Evolutionary conservation across 345 rosid species (phyloP), one percentile per base, ranked within the genome.

Genomic region (Dimocarpus longan): DNA sequence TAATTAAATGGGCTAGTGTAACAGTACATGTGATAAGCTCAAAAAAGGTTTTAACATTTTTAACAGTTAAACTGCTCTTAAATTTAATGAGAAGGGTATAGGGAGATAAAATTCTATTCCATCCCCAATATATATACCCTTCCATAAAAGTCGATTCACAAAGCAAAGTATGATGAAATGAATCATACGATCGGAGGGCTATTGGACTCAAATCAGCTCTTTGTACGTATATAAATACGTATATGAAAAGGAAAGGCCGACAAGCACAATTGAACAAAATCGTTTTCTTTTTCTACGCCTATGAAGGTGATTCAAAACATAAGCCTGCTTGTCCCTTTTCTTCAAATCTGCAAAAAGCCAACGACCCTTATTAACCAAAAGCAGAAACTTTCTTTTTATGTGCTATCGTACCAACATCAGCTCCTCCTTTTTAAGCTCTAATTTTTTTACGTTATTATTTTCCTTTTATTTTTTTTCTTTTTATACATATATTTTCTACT

Each of bases 261-360:
- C 90, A 81, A 80, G 76, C 83, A 78, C 79, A 80, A 84, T 85
- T 87, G 82, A 82, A 83, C 78, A 76, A 85, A 52, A 80, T 82
- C 84, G 26, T 81, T 86, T 77, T 79, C 68, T 77, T 80, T 84
- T 82, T 71, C 77, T 70, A 70, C 56, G 74, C 21, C 69, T 15
- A 68, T 24, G 16, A 39, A 3, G 12, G 22, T 28, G 64, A 16
- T 63, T 76, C 56, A 66, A 59, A 40, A 50, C 79, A 66, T 50
- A 21, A 60, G 56, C 60, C 70, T 39, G 50, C 39, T 19, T 39
- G 21, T 70, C 8, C 63, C 19, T 22, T 13, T 40, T 50, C 50
- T 50, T 69, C 48, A 56, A 3, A 16, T 39, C 32, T 5, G 73
- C 65, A 70, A 80, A 83, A 70, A 37, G 65, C 72, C 63, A 64